phyloP scores from a whole-genome alignment of 2,329 filamentous ascomycete genomes.

The Hortaea werneckii region DNA sequence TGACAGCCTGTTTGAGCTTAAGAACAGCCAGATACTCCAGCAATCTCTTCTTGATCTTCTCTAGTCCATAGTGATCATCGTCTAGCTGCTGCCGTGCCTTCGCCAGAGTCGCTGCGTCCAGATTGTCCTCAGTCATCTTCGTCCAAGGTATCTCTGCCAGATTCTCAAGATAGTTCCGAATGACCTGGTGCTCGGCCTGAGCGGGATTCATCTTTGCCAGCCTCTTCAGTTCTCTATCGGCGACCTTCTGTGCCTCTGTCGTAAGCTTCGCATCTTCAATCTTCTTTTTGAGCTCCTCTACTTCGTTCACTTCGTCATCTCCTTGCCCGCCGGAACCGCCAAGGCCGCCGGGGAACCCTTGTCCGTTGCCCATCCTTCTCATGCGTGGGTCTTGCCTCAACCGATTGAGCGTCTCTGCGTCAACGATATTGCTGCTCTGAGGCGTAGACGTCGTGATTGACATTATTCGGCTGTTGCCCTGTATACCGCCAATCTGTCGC shows the following conservation, averaged over 20 bases:
- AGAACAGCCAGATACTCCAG: conserved; percentile 95
- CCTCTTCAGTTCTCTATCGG: conserved; percentile 76
- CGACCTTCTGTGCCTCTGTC: conserved; percentile 79
- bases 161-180: conserved; percentile 86
- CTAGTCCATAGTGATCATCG: conserved; percentile 89
- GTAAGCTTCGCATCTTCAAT: conserved; percentile 72
- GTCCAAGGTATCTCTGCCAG: conserved; percentile 91
- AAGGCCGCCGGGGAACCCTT: conserved; percentile 18
- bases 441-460: conserved; percentile 52
- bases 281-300: conserved; percentile 84
- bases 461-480: conserved; percentile 78
- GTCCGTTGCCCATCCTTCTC: conserved; percentile 25
- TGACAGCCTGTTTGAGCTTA: conserved; percentile 84
- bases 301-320: conserved; percentile 76
- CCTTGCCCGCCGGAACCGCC: conserved; percentile 45
- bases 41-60: conserved; percentile 93
- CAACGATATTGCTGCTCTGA: conserved; percentile 27
- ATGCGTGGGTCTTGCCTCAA: conserved; percentile 34
- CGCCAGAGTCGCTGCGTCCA: conserved; percentile 69
- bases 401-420: conserved; percentile 34
- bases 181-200: conserved; percentile 92
- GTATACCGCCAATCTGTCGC: conserved; percentile 71
- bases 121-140: conserved; percentile 69
- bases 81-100: conserved; percentile 83
- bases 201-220: conserved; percentile 92